phyloP scores from a whole-genome alignment of 768 basidiomycete genomes.

The Tulasnella sp. region DNA sequence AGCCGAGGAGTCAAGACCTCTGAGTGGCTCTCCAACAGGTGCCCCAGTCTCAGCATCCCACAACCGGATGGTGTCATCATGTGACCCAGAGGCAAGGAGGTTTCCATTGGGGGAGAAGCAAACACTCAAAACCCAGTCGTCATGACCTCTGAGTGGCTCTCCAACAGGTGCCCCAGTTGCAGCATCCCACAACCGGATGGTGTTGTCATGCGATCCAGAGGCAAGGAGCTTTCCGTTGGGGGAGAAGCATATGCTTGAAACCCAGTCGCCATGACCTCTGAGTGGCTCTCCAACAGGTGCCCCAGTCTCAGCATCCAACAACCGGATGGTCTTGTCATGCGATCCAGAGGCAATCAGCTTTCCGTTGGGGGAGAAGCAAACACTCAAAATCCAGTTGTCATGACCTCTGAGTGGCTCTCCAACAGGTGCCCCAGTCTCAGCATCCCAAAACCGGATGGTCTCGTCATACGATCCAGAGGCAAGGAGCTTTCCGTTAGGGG shows the following conservation, averaged over 20 bases:
- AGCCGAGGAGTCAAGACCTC: conserved; percentile 51
- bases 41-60: conserved; percentile 50
- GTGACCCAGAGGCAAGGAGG: background rate
- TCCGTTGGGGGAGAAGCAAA: background rate
- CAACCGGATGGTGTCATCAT: conserved; percentile 48
- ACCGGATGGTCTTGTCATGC: background rate
- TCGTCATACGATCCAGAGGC: conserved; percentile 23
- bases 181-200: background rate
- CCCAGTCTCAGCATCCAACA: background rate
- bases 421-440: conserved; percentile 19
- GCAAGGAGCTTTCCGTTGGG: background rate
- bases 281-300: background rate
- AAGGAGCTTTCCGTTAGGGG: background rate
- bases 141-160: background rate
- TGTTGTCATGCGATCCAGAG: background rate
- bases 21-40: conserved; percentile 38
- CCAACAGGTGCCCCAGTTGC: background rate
- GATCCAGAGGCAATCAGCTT: background rate
- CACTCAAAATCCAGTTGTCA: background rate
- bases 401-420: background rate
- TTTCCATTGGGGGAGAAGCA: background rate
- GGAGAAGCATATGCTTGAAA: background rate
- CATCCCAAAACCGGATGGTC: conserved; percentile 32
- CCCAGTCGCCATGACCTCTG: background rate
- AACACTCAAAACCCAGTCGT: background rate